Evolutionary conservation across 495 filamentous ascomycete species (phyloP), one percentile per base, ranked within the genome.

Genomic region (Penicillium soppii): DNA sequence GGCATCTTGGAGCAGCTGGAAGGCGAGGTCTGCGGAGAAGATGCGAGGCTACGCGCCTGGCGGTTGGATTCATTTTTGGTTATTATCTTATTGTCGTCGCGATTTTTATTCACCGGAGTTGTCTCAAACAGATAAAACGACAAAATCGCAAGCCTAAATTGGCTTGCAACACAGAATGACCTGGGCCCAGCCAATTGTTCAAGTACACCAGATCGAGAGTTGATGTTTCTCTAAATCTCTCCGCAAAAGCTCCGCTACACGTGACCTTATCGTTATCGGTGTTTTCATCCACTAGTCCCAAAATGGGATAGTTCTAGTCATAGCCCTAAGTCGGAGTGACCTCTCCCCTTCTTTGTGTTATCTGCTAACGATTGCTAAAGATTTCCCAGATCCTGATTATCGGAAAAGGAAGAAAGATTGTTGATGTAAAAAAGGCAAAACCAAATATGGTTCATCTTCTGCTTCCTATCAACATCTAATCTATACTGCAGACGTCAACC

Each of bases 31-130:
- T 59, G 29, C 53, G 63, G 6, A 68, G 41, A 17, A 68, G 39
- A 33, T 68, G 68, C 55, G 61, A 60, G 54, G 65, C 56, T 25
- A 65, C 62, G 53, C 70, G 69, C 51, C 62, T 65, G 10, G 68
- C 58, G 36, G 56, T 51, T 41, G 54, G 47, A 47, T 68, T 73
- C 69, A 72, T 75, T 39, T 53, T 63, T 16, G 38, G 30, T 21
- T 27, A 22, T 12, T 22, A 9, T 40, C 17, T 7, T 21, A 3
- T 22, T 22, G 19, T 12, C 3, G 21, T 7, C 22, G 7, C 19
- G 19, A 12, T 12, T 3, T 32, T 7, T 7, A n/a, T n/a, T n/a
- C n/a, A n/a, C n/a, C n/a, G n/a, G n/a, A n/a, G n/a, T n/a, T n/a
- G n/a, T n/a, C n/a, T n/a, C n/a, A n/a, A n/a, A n/a, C n/a, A n/a